These are phyloP conservation scores for Nepenthes mirabilis DNA, from an alignment of 148 eudicot genomes.

Conservation along the genomic window DNA sequence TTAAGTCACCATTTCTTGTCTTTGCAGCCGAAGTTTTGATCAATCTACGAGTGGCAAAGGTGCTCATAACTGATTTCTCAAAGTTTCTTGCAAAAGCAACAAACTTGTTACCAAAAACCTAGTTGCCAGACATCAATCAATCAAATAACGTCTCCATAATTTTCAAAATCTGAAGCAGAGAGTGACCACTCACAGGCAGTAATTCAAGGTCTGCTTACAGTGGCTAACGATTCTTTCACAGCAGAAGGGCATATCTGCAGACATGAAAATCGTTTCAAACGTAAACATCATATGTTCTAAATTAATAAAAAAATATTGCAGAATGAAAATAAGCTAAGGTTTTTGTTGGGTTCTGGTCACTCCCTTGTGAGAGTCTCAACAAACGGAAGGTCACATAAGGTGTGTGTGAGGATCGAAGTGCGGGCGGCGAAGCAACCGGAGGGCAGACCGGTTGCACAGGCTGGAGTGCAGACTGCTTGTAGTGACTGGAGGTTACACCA, in stretches of 20 bases:
- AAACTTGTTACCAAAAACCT: slow-evolving; percentile 78
- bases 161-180: slow-evolving; percentile 9
- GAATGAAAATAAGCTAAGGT: background rate
- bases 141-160: slow-evolving; percentile 4
- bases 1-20: slow-evolving; percentile 10
- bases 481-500: too few species aligned
- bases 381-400: too few species aligned
- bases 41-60: slow-evolving; percentile 59
- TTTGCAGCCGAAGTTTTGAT: slow-evolving; percentile 34
- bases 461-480: too few species aligned
- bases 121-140: slow-evolving; percentile 17
- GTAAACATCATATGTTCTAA: too few species aligned
- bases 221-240: slow-evolving; percentile 67
- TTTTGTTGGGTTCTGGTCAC: too few species aligned
- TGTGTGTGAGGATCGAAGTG: too few species aligned
- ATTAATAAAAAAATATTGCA: too few species aligned
- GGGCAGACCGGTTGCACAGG: too few species aligned
- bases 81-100: slow-evolving; percentile 62
- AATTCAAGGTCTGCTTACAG: slow-evolving; percentile 42
- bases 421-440: too few species aligned
- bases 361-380: too few species aligned
- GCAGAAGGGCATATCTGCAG: slow-evolving; percentile 75
- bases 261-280: background rate
- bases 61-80: slow-evolving; percentile 69
- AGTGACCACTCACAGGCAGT: background rate